Evolutionary conservation across 257 asterid genomes (phyloP).

Genomic region (Solanum neorickii): DNA sequence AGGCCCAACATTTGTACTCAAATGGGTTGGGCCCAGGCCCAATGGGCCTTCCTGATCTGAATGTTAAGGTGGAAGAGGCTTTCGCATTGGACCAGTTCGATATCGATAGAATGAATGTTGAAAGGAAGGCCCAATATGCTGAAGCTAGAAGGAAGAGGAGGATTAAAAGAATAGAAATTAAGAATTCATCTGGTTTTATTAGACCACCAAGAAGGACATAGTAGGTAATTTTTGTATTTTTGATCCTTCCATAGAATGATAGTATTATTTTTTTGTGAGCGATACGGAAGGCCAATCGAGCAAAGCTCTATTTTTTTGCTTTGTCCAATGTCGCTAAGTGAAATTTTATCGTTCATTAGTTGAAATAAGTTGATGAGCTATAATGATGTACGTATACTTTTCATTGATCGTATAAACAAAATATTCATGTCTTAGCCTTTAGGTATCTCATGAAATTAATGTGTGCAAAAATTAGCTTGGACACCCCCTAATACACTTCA

Average conservation of each 20-base stretch:
- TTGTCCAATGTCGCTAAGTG: background rate
- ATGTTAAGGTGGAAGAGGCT: conserved; percentile 11
- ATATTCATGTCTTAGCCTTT: background rate
- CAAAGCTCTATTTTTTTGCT: background rate
- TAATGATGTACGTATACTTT: background rate
- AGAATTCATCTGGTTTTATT: background rate
- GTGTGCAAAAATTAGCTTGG: background rate
- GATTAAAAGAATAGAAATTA: conserved; percentile 30
- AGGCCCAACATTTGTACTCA: conserved; percentile 2
- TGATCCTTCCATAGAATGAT: background rate
- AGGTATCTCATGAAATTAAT: no score
- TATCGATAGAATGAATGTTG: background rate
- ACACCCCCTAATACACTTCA: background rate
- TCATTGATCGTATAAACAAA: background rate
- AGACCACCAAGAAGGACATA: background rate
- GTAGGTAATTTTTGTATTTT: background rate
- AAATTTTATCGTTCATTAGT: background rate
- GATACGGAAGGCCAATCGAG: background rate
- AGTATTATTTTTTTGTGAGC: background rate
- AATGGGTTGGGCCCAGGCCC: conserved; percentile 26
- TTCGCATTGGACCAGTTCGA: conserved; percentile 16
- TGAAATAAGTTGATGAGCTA: background rate
- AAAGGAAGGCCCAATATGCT: conserved; percentile 33
- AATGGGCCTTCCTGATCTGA: conserved; percentile 28
- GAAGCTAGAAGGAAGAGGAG: conserved; percentile 51